Evolutionary conservation across 352 stramenopile genomes (phyloP).

Genomic region (Plasmopara viticola): DNA sequence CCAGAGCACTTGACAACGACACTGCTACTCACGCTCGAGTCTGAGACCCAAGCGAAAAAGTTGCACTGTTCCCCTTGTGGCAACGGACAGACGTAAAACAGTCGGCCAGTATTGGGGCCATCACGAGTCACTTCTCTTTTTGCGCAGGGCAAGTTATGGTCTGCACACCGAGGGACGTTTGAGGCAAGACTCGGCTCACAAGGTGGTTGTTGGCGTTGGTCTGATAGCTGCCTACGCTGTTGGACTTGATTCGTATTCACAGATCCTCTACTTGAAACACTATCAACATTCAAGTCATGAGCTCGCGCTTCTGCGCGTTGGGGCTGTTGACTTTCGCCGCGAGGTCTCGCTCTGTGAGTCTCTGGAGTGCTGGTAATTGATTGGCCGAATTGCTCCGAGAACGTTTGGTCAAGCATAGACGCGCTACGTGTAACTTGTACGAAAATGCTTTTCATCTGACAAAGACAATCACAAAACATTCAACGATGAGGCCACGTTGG

Average conservation of each 20-base stretch:
- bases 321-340: background rate
- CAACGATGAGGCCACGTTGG: constrained; percentile 4
- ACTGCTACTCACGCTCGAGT: constrained; percentile 13
- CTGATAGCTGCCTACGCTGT: constrained; percentile 9
- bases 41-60: constrained; percentile 89
- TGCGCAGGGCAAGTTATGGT: constrained; percentile 42
- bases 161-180: constrained; percentile 35
- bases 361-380: constrained; percentile 15
- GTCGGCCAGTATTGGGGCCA: constrained; percentile 85
- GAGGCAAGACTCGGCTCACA: constrained; percentile 5
- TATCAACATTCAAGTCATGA: constrained; percentile 1
- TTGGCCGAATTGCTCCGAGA: constrained; percentile 85
- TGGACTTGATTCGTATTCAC: constrained; percentile 7
- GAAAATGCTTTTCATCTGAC: constrained; percentile 76
- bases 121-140: constrained; percentile 55
- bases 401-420: constrained; percentile 85
- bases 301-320: background rate
- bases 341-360: background rate
- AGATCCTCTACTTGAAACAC: constrained; percentile 9
- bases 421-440: constrained; percentile 65
- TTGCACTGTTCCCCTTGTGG: constrained; percentile 84
- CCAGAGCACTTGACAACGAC: constrained; percentile 35
- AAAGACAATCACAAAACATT: constrained; percentile 2
- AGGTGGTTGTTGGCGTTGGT: background rate
- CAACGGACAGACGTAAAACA: constrained; percentile 88